Conservation (phyloP, 768 basidiomycete species). For the Lentinus brumalis region DNA sequence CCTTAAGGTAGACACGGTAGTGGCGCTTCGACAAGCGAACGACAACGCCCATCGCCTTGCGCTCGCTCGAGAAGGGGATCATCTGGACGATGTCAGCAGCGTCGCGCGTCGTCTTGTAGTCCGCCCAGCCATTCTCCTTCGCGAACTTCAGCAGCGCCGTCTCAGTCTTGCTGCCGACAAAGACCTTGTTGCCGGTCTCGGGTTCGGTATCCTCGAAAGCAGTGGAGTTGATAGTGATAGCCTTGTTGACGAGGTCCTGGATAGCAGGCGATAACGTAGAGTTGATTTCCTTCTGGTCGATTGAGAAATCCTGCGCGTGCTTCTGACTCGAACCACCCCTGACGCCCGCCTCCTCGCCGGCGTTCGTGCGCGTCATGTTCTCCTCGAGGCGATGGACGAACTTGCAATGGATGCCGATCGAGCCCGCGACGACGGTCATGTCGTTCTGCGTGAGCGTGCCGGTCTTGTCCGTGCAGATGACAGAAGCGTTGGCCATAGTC, state of each 20-base stretch:
- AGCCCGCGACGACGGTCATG: constrained; percentile 97
- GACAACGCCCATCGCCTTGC: constrained; percentile 94
- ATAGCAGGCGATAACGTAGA: constrained; percentile 61
- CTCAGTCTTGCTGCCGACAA: constrained; percentile 95
- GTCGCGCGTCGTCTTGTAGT: constrained; percentile 70
- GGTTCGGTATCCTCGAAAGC: constrained; percentile 85
- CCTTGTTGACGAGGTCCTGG: constrained; percentile 72
- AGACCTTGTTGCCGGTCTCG: constrained; percentile 57
- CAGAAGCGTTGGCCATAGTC: constrained; percentile 97
- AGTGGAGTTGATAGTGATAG: constrained; percentile 91
- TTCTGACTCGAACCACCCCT: constrained; percentile 36
- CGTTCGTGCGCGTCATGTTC: constrained; percentile 72
- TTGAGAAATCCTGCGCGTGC: constrained; percentile 75
- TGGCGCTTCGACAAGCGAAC: constrained; percentile 55
- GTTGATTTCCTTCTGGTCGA: constrained; percentile 78
- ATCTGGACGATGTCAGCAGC: constrained; percentile 69
- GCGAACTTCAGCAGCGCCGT: constrained; percentile 87
- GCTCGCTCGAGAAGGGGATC: constrained; percentile 91
- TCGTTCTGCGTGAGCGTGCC: constrained; percentile 94
- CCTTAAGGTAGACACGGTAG: constrained; percentile 83
- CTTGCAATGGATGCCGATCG: constrained; percentile 91
- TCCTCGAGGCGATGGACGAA: constrained; percentile 81
- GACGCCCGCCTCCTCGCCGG: constrained; percentile 50
- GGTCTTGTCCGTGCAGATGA: constrained; percentile 95
- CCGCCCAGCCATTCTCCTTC: constrained; percentile 74